These are phyloP conservation scores for Phylloporus sp. DNA, from an alignment of 768 basidiomycete species.

Conservation along the genomic window DNA sequence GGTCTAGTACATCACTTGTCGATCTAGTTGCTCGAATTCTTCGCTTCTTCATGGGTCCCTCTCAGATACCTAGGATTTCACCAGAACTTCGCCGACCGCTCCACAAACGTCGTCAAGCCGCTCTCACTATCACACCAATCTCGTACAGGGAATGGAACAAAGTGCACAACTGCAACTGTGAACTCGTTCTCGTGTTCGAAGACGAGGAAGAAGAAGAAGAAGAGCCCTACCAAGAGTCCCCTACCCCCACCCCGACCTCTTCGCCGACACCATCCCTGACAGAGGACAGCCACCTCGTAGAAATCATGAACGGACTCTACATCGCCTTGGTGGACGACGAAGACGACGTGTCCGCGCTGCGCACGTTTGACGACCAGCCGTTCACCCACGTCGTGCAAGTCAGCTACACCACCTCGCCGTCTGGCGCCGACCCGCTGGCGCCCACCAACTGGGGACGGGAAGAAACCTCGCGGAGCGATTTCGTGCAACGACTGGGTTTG, in stretches of 20 bases:
- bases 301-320: conserved; percentile 11
- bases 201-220: neutral
- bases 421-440: neutral
- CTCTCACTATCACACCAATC: conserved; percentile 8
- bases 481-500: neutral
- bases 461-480: neutral
- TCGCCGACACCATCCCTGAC: neutral
- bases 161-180: neutral
- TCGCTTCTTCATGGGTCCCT: neutral
- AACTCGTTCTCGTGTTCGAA: conserved; percentile 5
- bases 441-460: neutral
- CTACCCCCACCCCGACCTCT: neutral
- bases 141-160: conserved; percentile 4
- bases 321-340: conserved; percentile 19
- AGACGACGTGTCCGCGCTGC: conserved; percentile 4
- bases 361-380: conserved; percentile 3
- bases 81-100: conserved; percentile 1
- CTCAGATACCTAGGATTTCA: neutral
- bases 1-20: neutral
- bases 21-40: neutral
- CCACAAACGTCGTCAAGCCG: conserved; percentile 4
- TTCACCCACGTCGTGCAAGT: conserved; percentile 24
- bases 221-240: neutral
- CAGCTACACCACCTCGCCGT: neutral
- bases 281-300: conserved; percentile 6